Percentiles rank a stretch among this genome's conserved stretches.
Conservation (phyloP, 1,284 basidiomycete genomes). For the Sanghuangporus weigelae region DNA sequence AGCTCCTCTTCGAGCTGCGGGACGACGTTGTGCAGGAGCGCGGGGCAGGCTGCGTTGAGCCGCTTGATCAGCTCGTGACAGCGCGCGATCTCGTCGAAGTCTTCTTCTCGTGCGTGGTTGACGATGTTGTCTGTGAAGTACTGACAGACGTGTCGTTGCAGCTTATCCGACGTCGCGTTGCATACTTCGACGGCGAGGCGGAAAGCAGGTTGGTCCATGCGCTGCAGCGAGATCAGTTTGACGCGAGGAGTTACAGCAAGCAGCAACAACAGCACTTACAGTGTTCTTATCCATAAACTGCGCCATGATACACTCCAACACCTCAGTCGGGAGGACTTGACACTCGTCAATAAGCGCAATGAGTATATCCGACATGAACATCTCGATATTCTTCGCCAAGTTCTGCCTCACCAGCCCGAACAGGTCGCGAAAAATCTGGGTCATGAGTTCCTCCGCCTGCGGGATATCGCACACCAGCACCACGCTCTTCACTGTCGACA, state of each 20-base stretch:
- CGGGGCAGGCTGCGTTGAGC: constrained; percentile 77
- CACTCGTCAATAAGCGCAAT: constrained; percentile 88
- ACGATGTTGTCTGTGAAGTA: constrained; percentile 90
- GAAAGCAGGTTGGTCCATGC: constrained; percentile 72
- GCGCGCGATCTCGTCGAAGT: constrained; percentile 60
- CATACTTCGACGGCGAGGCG: constrained; percentile 88
- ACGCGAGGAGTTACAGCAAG: constrained; percentile 7
- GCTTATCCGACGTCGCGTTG: constrained; percentile 76
- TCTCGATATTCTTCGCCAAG: constrained; percentile 84
- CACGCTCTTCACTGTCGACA: constrained; percentile 92
- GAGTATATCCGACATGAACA: constrained; percentile 87
- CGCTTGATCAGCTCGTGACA: constrained; percentile 86
- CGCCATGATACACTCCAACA: constrained; percentile 77
- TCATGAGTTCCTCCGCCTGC: constrained; percentile 81
- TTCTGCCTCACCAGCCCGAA: constrained; percentile 78
- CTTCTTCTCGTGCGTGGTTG: constrained; percentile 49
- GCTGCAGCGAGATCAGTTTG: constrained; percentile 33
- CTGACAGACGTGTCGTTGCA: constrained; percentile 86
- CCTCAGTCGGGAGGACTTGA: constrained; percentile 65
- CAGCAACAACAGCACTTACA: neutral
- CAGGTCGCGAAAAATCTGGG: constrained; percentile 78
- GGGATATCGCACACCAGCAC: constrained; percentile 91
- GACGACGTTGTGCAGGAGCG: constrained; percentile 83
- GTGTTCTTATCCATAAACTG: constrained; percentile 76
- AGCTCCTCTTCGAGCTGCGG: constrained; percentile 93